phyloP scores from a whole-genome alignment of 352 stramenopile genomes.

The Halophytophthora batemanensis region DNA sequence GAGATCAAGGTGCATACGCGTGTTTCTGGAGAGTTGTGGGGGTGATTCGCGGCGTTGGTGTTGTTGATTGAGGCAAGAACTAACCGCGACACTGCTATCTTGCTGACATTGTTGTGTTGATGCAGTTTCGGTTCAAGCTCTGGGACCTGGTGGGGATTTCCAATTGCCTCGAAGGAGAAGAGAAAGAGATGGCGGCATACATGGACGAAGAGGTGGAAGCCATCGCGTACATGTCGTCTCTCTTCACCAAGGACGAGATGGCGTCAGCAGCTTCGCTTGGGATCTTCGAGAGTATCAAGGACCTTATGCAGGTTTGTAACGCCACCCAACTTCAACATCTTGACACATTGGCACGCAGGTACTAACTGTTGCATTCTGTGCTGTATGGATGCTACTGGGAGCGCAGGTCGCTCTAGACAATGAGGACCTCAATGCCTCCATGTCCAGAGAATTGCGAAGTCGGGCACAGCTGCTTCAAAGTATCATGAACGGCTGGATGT shows the following conservation, averaged over 20 bases:
- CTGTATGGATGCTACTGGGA: background rate
- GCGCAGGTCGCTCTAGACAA: slow-evolving; percentile 44
- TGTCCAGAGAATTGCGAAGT: slow-evolving; percentile 49
- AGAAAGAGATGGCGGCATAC: slow-evolving; percentile 33
- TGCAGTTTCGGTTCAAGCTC: slow-evolving; percentile 38
- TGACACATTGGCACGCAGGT: slow-evolving; percentile 2
- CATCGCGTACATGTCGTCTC: slow-evolving; percentile 32
- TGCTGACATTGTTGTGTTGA: slow-evolving; percentile 1
- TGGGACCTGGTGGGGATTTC: slow-evolving; percentile 35
- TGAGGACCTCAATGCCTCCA: slow-evolving; percentile 51
- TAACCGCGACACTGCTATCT: background rate
- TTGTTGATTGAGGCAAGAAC: background rate
- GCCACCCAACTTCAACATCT: too few relatives aligned
- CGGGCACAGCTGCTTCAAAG: slow-evolving; percentile 44
- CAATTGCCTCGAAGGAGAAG: slow-evolving; percentile 30
- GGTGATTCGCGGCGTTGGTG: background rate
- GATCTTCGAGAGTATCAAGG: slow-evolving; percentile 31
- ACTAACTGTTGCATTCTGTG: background rate
- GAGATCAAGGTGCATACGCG: slow-evolving; percentile 64
- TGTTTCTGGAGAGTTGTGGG: background rate
- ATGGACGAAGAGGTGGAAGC: slow-evolving; percentile 28
- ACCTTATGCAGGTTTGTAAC: slow-evolving; percentile 39
- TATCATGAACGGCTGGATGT: slow-evolving; percentile 36
- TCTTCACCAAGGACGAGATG: slow-evolving; percentile 36
- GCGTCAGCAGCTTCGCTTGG: slow-evolving; percentile 18